These are phyloP conservation scores for Neoarthrinium moseri DNA, from an alignment of 2,329 filamentous ascomycete genomes.

Conservation along the genomic window DNA sequence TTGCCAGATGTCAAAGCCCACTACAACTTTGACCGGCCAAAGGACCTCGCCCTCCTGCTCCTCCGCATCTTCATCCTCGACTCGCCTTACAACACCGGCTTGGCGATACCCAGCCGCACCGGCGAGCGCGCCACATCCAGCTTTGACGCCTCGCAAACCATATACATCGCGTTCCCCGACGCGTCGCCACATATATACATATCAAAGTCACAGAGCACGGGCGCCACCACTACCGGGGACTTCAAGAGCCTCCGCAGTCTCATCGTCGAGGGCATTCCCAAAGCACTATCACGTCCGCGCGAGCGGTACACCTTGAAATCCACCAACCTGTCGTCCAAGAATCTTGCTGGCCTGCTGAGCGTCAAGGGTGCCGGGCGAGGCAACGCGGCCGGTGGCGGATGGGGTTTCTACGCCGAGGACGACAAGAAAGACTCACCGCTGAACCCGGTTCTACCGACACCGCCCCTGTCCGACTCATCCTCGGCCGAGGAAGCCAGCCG, in stretches of 20 bases:
- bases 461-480: conserved; percentile 41
- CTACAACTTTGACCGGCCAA: conserved; percentile 75
- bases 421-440: conserved; percentile 52
- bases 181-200: conserved; percentile 74
- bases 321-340: conserved; percentile 69
- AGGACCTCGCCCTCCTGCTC: conserved; percentile 66
- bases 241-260: conserved; percentile 66
- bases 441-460: conserved; percentile 47
- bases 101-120: conserved; percentile 37
- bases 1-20: conserved; percentile 80
- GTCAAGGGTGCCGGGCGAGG: conserved; percentile 68
- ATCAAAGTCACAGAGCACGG: conserved; percentile 47
- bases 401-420: conserved; percentile 74
- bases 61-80: conserved; percentile 79
- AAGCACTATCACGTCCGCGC: conserved; percentile 74
- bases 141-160: conserved; percentile 66
- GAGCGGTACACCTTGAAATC: conserved; percentile 68
- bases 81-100: conserved; percentile 71
- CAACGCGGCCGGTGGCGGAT: conserved; percentile 74
- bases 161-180: conserved; percentile 82
- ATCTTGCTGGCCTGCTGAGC: conserved; percentile 67
- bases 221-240: conserved; percentile 45
- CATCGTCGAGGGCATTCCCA: conserved; percentile 76
- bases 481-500: conserved; percentile 18
- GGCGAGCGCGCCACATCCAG: conserved; percentile 33